These are phyloP conservation scores for Pichia eremophila DNA, from an alignment of 805 yeast genomes.

Conservation along the genomic window DNA sequence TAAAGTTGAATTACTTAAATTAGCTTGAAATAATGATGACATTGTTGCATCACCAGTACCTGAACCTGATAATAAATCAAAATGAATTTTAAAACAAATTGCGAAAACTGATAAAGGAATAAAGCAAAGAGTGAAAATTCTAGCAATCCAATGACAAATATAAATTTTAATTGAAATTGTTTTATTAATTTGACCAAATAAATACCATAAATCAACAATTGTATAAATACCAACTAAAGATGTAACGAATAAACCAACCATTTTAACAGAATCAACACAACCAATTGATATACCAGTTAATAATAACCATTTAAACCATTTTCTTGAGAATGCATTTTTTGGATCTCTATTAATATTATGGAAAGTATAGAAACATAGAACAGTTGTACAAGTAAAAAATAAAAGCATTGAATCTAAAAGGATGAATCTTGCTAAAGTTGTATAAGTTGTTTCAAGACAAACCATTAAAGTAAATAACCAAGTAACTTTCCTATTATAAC, in stretches of 20 bases:
- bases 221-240: constrained; percentile 87
- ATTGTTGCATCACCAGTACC: constrained; percentile 70
- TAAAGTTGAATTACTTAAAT: constrained; percentile 56
- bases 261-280: constrained; percentile 84
- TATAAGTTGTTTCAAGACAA: constrained; percentile 70
- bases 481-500: constrained; percentile 58
- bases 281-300: constrained; percentile 83
- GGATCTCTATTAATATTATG: constrained; percentile 47
- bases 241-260: constrained; percentile 93
- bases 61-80: constrained; percentile 58
- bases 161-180: constrained; percentile 28
- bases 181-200: constrained; percentile 60
- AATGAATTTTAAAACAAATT: constrained; percentile 72
- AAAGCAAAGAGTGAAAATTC: constrained; percentile 57
- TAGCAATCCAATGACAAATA: constrained; percentile 58
- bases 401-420: constrained; percentile 85
- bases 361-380: constrained; percentile 63
- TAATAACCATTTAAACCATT: constrained; percentile 92
- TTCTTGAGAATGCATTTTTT: constrained; percentile 44
- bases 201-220: constrained; percentile 78
- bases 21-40: constrained; percentile 78
- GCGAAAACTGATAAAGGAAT: constrained; percentile 66
- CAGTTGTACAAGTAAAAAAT: constrained; percentile 80
- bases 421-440: constrained; percentile 81
- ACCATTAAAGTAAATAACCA: constrained; percentile 80